phyloP scores from a whole-genome alignment of 768 basidiomycete genomes.

The Phylloporus sp. region DNA sequence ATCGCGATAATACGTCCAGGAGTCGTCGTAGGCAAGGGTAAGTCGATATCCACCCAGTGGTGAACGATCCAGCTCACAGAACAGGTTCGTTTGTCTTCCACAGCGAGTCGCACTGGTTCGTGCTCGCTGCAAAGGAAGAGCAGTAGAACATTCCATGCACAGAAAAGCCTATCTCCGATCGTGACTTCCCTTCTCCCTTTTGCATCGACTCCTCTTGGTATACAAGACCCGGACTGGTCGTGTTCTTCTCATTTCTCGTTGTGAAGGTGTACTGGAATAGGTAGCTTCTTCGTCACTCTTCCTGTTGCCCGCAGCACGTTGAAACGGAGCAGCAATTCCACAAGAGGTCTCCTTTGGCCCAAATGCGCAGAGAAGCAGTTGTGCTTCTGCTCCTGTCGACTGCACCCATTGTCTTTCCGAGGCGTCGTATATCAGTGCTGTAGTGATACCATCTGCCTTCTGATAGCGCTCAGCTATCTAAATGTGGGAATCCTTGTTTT shows the following conservation, averaged over 20 bases:
- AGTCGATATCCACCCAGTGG: background rate
- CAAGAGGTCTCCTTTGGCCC: slow-evolving; percentile 7
- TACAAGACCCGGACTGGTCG: slow-evolving; percentile 17
- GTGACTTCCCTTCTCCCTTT: slow-evolving; percentile 18
- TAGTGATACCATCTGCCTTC: slow-evolving; percentile 12
- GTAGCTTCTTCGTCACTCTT: slow-evolving; percentile 14
- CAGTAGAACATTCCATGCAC: slow-evolving; percentile 5
- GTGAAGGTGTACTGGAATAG: slow-evolving; percentile 13
- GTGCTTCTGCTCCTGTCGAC: slow-evolving; percentile 24
- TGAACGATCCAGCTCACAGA: too few species aligned
- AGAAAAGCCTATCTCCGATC: slow-evolving; percentile 30
- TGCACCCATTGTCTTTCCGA: slow-evolving; percentile 7
- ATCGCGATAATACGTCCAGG: background rate
- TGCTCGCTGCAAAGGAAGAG: slow-evolving; percentile 5
- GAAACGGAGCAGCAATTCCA: slow-evolving; percentile 7
- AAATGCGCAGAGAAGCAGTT: slow-evolving; percentile 12
- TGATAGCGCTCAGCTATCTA: slow-evolving; percentile 1
- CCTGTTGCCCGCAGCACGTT: slow-evolving; percentile 9
- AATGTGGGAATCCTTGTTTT: slow-evolving; percentile 37
- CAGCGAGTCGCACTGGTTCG: slow-evolving; percentile 9
- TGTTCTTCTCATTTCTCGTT: slow-evolving; percentile 8
- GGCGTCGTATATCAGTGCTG: slow-evolving; percentile 3
- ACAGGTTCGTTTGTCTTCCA: background rate
- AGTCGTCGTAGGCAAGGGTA: background rate
- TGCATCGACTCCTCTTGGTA: slow-evolving; percentile 61